Base-by-base conservation (phyloP, 73 alveolate genomes). In the Diophrys sp. region DNA sequence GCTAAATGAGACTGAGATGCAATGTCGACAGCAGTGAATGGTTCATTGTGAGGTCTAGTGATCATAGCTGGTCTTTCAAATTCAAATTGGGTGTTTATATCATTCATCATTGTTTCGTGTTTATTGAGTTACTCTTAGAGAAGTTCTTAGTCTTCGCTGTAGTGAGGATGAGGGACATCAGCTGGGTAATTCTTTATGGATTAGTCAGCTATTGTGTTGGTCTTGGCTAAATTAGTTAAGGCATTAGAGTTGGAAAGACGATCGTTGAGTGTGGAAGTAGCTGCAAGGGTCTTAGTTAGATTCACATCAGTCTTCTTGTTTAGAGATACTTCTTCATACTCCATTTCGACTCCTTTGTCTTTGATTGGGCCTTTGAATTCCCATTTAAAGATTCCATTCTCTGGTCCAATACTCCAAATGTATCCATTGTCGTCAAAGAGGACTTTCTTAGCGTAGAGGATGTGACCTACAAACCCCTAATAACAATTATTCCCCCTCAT, bases 381-480 rank as follows among this genome's bases (percentile, higher is more conserved):
- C 94, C 94, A 87, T 30, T 56, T 71, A 53, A 56, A 87, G 18
- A 87, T 74, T 11, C 94, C 94, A 68, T 87, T 87, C 14, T 67
- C 57, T 62, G 80, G 87, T 1, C 94, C 89, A 54, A 72, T 55
- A 23, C 85, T 33, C 33, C 30, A 87, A 0, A 80, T 67, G 24
- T 74, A 70, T 33, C 81, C 79, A 24, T 71, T 1, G 34, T 83
- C 94, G 1, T 77, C 68, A 62, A 67, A 56, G 33, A 78, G 29
- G 1, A 87, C 54, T 54, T 67, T 80, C 29, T 54, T 66, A 31
- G 89, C 87, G 56, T 33, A 87, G 27, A 29, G 54, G 67, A n/a
- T 73, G 68, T 87, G 94, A 54, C 94, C 94, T 1, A 87, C 28
- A 55, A 87, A 87, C 0, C 87, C 84, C 72, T 90, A 77, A 27